These are phyloP conservation scores for Avena atlantica DNA, from an alignment of 176 grass and related monocot species.

Conservation along the genomic window DNA sequence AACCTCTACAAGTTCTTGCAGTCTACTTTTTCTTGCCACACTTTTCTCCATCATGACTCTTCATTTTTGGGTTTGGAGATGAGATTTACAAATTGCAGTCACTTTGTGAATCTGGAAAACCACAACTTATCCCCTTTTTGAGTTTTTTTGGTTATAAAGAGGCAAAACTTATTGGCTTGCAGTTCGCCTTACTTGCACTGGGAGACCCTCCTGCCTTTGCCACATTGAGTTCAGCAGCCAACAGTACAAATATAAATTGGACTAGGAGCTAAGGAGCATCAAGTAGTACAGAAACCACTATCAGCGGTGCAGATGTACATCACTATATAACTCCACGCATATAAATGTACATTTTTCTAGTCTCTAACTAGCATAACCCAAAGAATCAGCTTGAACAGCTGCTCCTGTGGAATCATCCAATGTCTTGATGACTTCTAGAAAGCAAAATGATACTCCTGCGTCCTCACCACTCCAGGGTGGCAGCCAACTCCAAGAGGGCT, in stretches of 20 bases:
- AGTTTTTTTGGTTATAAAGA: background rate
- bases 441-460: background rate
- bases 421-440: background rate
- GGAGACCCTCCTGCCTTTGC: background rate
- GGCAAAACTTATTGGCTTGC: background rate
- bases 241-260: background rate
- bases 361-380: constrained; percentile 17
- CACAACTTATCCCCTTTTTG: background rate
- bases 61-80: background rate
- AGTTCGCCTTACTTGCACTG: background rate
- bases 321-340: constrained; percentile 22
- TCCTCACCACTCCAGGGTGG: constrained; percentile 74
- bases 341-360: constrained; percentile 27
- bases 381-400: background rate
- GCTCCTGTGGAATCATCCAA: constrained; percentile 1
- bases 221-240: background rate
- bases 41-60: background rate
- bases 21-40: too few species aligned
- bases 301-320: background rate
- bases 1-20: background rate
- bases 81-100: background rate
- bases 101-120: too few species aligned
- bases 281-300: background rate
- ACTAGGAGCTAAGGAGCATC: background rate
- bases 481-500: constrained; percentile 69